Conservation (phyloP, 805 yeast species). For the Wickerhamiella galacta region DNA sequence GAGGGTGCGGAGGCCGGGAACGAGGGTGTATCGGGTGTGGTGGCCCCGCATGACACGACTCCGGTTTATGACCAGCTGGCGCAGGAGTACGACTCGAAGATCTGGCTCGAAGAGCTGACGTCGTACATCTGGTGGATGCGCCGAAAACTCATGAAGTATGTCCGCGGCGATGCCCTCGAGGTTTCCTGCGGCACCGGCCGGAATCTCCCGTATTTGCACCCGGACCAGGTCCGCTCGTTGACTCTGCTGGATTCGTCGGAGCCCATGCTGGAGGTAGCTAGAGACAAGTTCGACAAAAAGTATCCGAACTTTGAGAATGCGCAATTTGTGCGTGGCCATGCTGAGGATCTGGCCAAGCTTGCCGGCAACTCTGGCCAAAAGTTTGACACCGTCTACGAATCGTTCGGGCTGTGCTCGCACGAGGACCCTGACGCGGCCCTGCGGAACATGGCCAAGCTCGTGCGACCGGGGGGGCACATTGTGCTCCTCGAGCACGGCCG, state of each 20-base stretch:
- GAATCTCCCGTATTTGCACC: conserved; percentile 59
- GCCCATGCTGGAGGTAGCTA: conserved; percentile 71
- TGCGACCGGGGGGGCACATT: conserved; percentile 82
- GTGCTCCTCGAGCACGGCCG: conserved; percentile 86
- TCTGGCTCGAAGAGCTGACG: conserved; percentile 52
- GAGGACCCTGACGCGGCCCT: conserved; percentile 79
- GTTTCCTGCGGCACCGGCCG: conserved; percentile 95
- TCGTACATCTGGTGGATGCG: conserved; percentile 36
- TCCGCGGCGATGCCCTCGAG: conserved; percentile 80
- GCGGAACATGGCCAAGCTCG: conserved; percentile 48
- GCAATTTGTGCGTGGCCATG: conserved; percentile 80
- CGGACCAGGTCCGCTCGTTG: conserved; percentile 44
- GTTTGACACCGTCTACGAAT: conserved; percentile 84
- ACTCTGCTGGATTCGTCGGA: conserved; percentile 76
- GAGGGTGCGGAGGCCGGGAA: conserved; percentile 4
- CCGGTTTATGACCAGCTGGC: conserved; percentile 50
- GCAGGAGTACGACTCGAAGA: conserved; percentile 59
- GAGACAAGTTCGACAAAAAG: conserved; percentile 48
- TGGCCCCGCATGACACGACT: conserved; percentile 49
- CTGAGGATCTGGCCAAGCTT: conserved; percentile 57
- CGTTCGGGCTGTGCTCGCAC: conserved; percentile 92
- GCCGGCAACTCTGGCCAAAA: conserved; percentile 30
- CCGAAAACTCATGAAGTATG: conserved; percentile 61
- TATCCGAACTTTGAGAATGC: conserved; percentile 56
- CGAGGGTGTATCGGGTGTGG: conserved; percentile 8